Evolutionary conservation across 345 rosid genomes (phyloP).

Genomic region (Citrus inodora): DNA sequence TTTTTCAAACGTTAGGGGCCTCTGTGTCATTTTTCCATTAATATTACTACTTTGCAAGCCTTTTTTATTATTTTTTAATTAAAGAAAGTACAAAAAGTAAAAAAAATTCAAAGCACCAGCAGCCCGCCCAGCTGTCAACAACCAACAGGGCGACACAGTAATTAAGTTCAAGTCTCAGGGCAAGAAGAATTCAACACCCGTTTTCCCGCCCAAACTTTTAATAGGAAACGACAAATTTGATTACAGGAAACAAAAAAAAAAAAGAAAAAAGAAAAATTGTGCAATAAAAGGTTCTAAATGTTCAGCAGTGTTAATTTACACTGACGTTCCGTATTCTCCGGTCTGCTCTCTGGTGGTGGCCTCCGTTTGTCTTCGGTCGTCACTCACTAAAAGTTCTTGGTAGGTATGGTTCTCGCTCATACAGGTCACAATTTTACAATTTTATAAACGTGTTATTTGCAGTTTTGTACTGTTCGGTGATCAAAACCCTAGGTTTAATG

Average conservation of each 20-base stretch:
- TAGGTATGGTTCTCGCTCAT: not conserved
- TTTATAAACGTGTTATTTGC: not conserved
- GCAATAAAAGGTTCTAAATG: not conserved
- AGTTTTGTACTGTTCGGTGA: not conserved
- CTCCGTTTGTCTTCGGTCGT: not conserved
- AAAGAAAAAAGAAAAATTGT: not conserved
- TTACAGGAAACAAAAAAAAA: too few species aligned
- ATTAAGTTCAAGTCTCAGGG: constrained; percentile 5
- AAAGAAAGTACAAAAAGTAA: too few species aligned
- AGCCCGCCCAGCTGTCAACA: not conserved
- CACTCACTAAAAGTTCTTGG: not conserved
- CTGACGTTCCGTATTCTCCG: not conserved
- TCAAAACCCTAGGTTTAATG: constrained; percentile 8
- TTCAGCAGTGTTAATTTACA: not conserved
- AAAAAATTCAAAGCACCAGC: too few species aligned
- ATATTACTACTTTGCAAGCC: too few species aligned
- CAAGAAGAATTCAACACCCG: not conserved
- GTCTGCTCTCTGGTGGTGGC: not conserved
- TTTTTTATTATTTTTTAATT: too few species aligned
- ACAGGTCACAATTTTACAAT: not conserved
- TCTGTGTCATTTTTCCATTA: too few species aligned
- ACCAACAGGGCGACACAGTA: not conserved
- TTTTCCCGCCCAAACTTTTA: constrained; percentile 26
- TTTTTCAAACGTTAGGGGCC: too few species aligned
- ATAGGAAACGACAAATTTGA: not conserved